Base-by-base conservation (phyloP, 495 filamentous ascomycete species). In the Aspergillus cristatus region DNA sequence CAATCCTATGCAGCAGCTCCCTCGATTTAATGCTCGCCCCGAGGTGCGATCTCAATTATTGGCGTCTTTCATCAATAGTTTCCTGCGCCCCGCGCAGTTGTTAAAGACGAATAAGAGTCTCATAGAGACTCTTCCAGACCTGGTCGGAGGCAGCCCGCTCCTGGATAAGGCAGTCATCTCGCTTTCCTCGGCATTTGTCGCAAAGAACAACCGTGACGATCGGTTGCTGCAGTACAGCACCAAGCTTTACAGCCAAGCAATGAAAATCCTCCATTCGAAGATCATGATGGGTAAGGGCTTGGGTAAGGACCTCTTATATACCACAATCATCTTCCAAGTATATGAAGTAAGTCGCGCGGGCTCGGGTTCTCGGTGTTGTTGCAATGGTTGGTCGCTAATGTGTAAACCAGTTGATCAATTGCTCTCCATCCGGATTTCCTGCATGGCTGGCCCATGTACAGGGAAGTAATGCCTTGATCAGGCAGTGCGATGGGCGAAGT, bases 381-480 rank as follows among this genome's bases (percentile, higher is more conserved):
- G n/a, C n/a, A n/a, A n/a, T n/a, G 20, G 6, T 22, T 15, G 26
- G 7, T 11, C 24, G 20, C 20, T 24, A 24, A 24, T 24, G 20
- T 8, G 20, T 24, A 13, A 8, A 32, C n/a, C 13, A 53, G 47
- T 41, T 54, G 28, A 45, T 55, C 14, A 48, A 53, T 43, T 51
- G 42, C n/a, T 55, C 47, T 1, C 48, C 43, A 7, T 39, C 48
- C 12, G 53, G 50, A 0, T 51, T 53, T 14, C 37, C 33, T 17
- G 53, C 44, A 28, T 57, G 53, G 47, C 43, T 51, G 16, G 45
- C 47, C 8, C 53, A 57, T 41, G 47, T 57, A 17, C 47, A 51
- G 31, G 50, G 53, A 24, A 46, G 47, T 28, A 49, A 43, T 40
- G 53, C 50, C 30, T 40, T 51, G 11, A 35, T 48, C 7, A 28